Evolutionary conservation across 495 filamentous ascomycete genomes (phyloP).

Genomic region (Aspergillus ostianus): DNA sequence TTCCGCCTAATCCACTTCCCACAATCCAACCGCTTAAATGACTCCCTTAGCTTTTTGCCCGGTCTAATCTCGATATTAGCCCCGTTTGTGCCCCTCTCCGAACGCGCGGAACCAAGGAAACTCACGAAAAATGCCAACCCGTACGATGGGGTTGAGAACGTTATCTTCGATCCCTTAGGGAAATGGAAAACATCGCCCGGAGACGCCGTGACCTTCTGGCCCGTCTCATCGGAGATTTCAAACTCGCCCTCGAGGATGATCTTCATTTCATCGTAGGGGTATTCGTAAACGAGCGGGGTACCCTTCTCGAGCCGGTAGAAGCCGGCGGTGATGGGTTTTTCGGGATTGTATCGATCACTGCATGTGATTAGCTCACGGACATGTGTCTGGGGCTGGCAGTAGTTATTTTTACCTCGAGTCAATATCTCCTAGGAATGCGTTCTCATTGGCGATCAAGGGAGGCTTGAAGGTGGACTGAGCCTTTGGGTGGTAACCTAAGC

Average conservation of each 20-base stretch:
- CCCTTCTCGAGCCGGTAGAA: constrained; percentile 76
- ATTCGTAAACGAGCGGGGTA: constrained; percentile 69
- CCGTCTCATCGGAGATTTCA: constrained; percentile 68
- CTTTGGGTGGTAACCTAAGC: constrained; percentile 53
- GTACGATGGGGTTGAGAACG: constrained; percentile 68
- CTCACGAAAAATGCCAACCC: constrained; percentile 65
- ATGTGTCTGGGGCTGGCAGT: neutral
- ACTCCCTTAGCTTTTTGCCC: constrained; percentile 44
- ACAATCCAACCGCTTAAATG: constrained; percentile 16
- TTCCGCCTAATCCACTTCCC: neutral
- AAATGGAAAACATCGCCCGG: constrained; percentile 78
- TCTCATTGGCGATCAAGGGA: constrained; percentile 71
- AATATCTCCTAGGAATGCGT: constrained; percentile 70
- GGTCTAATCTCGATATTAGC: constrained; percentile 33
- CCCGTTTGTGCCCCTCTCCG: neutral
- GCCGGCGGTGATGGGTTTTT: constrained; percentile 64
- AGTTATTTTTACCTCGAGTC: constrained; percentile 48
- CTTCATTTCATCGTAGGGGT: constrained; percentile 79
- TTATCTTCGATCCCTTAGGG: constrained; percentile 74
- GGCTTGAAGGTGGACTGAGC: constrained; percentile 66
- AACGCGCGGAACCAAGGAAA: neutral
- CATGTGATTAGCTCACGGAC: neutral
- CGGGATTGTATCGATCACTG: constrained; percentile 56
- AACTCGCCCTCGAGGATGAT: constrained; percentile 77
- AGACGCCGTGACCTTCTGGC: constrained; percentile 63